phyloP scores from a whole-genome alignment of 2,329 filamentous ascomycete genomes.

The Neonectria coccinea region DNA sequence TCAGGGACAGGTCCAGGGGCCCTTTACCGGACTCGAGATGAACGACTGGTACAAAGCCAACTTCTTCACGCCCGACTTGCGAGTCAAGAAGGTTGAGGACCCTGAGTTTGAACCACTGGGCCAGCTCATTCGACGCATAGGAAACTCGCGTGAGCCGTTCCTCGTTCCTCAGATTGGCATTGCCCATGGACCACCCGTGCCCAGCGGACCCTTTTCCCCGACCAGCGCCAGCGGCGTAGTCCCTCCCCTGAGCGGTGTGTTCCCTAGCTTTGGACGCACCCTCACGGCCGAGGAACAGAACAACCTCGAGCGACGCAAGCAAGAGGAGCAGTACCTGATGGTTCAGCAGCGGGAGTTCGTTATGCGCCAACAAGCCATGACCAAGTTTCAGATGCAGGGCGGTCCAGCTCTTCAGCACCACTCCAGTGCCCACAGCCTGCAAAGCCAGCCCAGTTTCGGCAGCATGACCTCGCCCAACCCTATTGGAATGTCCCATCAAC shows the following conservation, averaged over 20 bases:
- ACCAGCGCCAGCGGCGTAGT: conserved; percentile 72
- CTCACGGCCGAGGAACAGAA: conserved; percentile 98
- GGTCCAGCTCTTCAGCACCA: conserved; percentile 80
- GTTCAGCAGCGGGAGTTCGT: conserved; percentile 95
- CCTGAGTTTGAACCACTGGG: conserved; percentile 93
- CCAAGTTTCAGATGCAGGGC: conserved; percentile 74
- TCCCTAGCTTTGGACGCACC: conserved; percentile 96
- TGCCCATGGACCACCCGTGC: conserved; percentile 80
- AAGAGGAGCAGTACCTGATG: conserved; percentile 97
- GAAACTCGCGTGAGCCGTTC: conserved; percentile 97
- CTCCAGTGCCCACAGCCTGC: conserved; percentile 92
- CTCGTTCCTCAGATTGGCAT: conserved; percentile 97
- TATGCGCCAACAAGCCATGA: conserved; percentile 83
- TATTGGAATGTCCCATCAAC: conserved; percentile 64
- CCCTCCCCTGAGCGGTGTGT: conserved; percentile 91
- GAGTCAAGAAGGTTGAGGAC: conserved; percentile 96
- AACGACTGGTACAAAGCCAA: conserved; percentile 99
- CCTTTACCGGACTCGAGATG: conserved; percentile 97
- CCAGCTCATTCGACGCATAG: conserved; percentile 93
- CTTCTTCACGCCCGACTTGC: conserved; percentile 94
- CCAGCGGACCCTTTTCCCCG: conserved; percentile 61
- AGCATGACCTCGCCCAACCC: conserved; percentile 93
- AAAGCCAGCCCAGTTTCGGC: conserved; percentile 96
- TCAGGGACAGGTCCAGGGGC: conserved; percentile 90
- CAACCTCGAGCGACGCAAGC: conserved; percentile 93